phyloP scores from a whole-genome alignment of 495 filamentous ascomycete species.

The Amorphotheca resinae region DNA sequence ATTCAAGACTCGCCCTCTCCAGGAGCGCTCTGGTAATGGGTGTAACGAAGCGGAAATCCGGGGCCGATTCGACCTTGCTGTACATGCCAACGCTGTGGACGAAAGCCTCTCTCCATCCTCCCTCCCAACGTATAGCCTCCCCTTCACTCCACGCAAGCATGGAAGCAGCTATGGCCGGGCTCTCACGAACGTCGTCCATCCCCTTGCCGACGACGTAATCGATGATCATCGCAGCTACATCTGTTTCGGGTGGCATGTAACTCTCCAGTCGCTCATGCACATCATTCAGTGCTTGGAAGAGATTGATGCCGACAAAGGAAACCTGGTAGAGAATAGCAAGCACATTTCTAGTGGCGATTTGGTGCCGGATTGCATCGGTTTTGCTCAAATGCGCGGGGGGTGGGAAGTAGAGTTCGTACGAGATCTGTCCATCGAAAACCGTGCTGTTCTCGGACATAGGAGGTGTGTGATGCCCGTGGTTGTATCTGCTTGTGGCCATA shows the following conservation, averaged over 20 bases:
- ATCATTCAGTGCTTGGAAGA: constrained; percentile 45
- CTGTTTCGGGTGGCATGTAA: constrained; percentile 36
- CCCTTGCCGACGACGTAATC: constrained; percentile 42
- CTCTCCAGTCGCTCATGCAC: constrained; percentile 39
- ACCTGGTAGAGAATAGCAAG: constrained; percentile 46
- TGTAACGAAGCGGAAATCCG: constrained; percentile 46
- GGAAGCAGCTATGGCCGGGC: constrained; percentile 45
- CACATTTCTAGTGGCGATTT: constrained; percentile 50
- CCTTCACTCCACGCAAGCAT: constrained; percentile 53
- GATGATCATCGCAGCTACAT: constrained; percentile 38
- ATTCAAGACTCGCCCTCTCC: constrained; percentile 46
- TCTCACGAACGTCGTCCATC: constrained; percentile 57
- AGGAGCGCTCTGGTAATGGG: constrained; percentile 52
- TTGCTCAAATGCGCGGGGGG: constrained; percentile 33
- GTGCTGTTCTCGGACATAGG: constrained; percentile 32
- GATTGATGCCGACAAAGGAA: constrained; percentile 45
- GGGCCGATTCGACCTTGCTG: constrained; percentile 35
- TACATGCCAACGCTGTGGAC: constrained; percentile 55
- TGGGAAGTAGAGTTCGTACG: constrained; percentile 48
- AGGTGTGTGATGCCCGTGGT: constrained; percentile 25
- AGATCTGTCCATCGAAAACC: constrained; percentile 36
- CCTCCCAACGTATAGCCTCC: constrained; percentile 45
- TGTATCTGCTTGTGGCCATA: constrained; percentile 2
- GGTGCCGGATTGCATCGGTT: constrained; percentile 35
- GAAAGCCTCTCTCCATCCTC: constrained; percentile 57